phyloP scores from a whole-genome alignment of 352 stramenopile species.

The Pythium plurisporium region DNA sequence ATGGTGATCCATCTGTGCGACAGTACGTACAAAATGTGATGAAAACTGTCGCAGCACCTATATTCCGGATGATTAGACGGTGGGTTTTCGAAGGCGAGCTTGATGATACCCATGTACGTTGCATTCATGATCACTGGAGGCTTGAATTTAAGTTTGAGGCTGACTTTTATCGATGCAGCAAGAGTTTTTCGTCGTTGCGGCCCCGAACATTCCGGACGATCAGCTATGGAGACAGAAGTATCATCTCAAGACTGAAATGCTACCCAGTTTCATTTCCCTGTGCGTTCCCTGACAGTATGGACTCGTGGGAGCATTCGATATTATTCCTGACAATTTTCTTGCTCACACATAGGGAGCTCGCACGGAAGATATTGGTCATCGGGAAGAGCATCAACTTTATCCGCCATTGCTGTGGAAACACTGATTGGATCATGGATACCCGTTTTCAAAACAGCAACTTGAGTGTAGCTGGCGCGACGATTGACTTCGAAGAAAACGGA shows the following conservation, averaged over 20 bases:
- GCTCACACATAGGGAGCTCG: conserved; percentile 90
- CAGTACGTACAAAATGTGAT: conserved; percentile 75
- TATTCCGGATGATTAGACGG: conserved; percentile 85
- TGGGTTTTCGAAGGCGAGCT: conserved; percentile 88
- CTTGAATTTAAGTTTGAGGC: not conserved
- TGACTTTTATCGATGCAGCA: conserved; percentile 29
- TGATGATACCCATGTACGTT: conserved; percentile 77
- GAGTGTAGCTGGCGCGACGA: conserved; percentile 27
- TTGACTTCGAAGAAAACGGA: conserved; percentile 51
- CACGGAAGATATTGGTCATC: conserved; percentile 92
- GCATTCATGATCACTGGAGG: not conserved
- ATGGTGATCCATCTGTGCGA: conserved; percentile 84
- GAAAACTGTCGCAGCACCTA: conserved; percentile 69
- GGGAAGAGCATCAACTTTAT: conserved; percentile 99
- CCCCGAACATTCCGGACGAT: conserved; percentile 69
- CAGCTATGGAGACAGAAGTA: conserved; percentile 87
- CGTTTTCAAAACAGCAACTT: conserved; percentile 29
- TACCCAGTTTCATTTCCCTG: conserved; percentile 84
- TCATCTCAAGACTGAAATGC: conserved; percentile 76
- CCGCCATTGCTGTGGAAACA: conserved; percentile 91
- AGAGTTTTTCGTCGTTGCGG: conserved; percentile 85
- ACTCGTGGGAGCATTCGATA: too few species aligned
- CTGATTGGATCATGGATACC: conserved; percentile 74
- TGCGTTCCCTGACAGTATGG: conserved; percentile 31
- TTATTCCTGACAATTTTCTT: too few species aligned